Evolutionary conservation across 1,284 basidiomycete species (phyloP).

Genomic region (Boletus holoroseus): DNA sequence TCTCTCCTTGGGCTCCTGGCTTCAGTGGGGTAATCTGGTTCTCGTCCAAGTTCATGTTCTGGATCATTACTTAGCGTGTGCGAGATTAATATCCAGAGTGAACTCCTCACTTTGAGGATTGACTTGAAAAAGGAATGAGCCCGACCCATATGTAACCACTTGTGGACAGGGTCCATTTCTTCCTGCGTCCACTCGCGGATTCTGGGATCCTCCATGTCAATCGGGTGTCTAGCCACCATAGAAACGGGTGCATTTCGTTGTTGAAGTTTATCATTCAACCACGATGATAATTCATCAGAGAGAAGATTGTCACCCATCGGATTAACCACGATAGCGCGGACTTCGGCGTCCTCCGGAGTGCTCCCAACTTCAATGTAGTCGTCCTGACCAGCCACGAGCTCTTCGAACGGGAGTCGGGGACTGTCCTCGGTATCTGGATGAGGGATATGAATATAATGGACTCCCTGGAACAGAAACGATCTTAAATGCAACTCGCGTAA

Average conservation of each 20-base stretch:
- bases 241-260: constrained; percentile 20
- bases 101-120: constrained; percentile 24
- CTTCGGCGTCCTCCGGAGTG: constrained; percentile 20
- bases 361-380: constrained; percentile 26
- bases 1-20: constrained; percentile 11
- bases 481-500: not conserved
- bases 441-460: constrained; percentile 31
- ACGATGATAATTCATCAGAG: constrained; percentile 24
- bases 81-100: not conserved
- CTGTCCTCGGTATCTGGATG: constrained; percentile 18
- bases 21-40: constrained; percentile 11
- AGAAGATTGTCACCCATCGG: constrained; percentile 14
- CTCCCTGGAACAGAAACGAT: constrained; percentile 16
- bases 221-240: constrained; percentile 9
- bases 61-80: constrained; percentile 1
- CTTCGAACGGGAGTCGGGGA: constrained; percentile 28
- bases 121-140: constrained; percentile 22
- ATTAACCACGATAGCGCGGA: constrained; percentile 18
- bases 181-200: constrained; percentile 35
- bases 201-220: constrained; percentile 37
- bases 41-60: constrained; percentile 25
- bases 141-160: constrained; percentile 23
- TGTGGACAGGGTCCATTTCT: constrained; percentile 30
- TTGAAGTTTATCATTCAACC: constrained; percentile 29
- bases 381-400: constrained; percentile 23